Percentiles rank a stretch among this genome's conserved stretches.
Evolutionary conservation across 495 filamentous ascomycete species (phyloP).

Genomic region (Penicillium nucicola): DNA sequence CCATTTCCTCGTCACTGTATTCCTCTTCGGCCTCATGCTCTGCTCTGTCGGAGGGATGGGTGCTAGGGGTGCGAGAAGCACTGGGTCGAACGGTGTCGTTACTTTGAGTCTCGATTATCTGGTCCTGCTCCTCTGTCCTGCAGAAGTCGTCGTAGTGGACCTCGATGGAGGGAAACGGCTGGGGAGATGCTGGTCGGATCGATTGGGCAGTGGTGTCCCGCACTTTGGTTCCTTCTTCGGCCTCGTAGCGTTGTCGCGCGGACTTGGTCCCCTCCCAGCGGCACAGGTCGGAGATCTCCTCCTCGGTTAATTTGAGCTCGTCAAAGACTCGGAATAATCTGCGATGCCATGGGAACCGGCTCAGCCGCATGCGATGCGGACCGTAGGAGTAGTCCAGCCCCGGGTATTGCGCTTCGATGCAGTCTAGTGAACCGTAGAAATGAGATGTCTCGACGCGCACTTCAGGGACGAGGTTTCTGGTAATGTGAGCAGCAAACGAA

Average conservation of each 20-base stretch:
- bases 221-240: conserved; percentile 69
- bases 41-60: conserved; percentile 21
- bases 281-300: conserved; percentile 75
- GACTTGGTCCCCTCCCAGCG: conserved; percentile 94
- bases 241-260: conserved; percentile 81
- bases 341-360: conserved; percentile 77
- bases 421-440: conserved; percentile 84
- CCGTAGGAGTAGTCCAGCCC: conserved; percentile 81
- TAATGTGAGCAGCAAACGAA: conserved; percentile 57
- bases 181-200: conserved; percentile 46
- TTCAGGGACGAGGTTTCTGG: conserved; percentile 76
- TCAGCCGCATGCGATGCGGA: conserved; percentile 79
- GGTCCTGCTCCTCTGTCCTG: conserved; percentile 28
- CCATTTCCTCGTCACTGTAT: conserved; percentile 63
- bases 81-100: conserved; percentile 27
- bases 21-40: conserved; percentile 51
- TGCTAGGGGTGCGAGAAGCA: conserved; percentile 17
- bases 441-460: conserved; percentile 79
- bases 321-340: conserved; percentile 82
- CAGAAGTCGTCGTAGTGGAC: conserved; percentile 32
- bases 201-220: conserved; percentile 74
- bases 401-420: conserved; percentile 84
- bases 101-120: conserved; percentile 20
- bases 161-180: conserved; percentile 28
- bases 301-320: conserved; percentile 65